Base-by-base conservation (phyloP, 805 yeast genomes). In the Blastobotrys mokoenaii region DNA sequence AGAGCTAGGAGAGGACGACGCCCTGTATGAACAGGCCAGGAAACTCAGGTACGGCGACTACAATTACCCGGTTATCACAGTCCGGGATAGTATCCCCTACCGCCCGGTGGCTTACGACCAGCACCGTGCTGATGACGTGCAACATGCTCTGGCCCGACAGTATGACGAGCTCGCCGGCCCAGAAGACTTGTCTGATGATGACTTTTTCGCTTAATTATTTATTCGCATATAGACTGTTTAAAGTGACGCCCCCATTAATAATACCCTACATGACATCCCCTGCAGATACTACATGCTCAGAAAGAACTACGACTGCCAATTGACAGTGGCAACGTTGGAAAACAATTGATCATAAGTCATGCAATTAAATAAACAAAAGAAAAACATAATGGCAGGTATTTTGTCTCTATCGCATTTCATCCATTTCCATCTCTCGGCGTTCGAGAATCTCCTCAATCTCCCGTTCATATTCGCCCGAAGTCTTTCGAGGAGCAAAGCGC, bases 51-150 rank as follows among this genome's bases (percentile, higher is more conserved):
- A 55, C 42, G 73, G 73, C 2, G 73, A 69, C 44, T 68, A 64
- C 50, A 66, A 69, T 46, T 68, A 64, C 46, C 71, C 72, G 0
- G 72, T 66, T 2, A 58, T 65, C 22, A 63, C 68, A 1, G 70
- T 62, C 27, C 51, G 63, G 17, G 60, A 54, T 18, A 45, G 53
- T 11, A 42, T 49, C 8, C 42, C 45, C 14, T 54, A 54, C 38
- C 44, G 29, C 10, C 50, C 57, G 2, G 47, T 54, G 3, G 45
- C 46, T 22, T 22, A 22, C 22, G 53, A 50, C 32, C 48, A 49
- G 20, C 50, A 46, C 32, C 31, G 36, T 12, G 51, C 54, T 4
- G 41, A 39, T 7, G 54, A 52, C 4, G 39, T 45, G 8, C 27
- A 22, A 22, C 27, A 22, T 8, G 27, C 27, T 22, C 27, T 22